These are phyloP conservation scores for Shiraia bambusicola DNA, from an alignment of 2,329 filamentous ascomycete species.

Conservation along the genomic window DNA sequence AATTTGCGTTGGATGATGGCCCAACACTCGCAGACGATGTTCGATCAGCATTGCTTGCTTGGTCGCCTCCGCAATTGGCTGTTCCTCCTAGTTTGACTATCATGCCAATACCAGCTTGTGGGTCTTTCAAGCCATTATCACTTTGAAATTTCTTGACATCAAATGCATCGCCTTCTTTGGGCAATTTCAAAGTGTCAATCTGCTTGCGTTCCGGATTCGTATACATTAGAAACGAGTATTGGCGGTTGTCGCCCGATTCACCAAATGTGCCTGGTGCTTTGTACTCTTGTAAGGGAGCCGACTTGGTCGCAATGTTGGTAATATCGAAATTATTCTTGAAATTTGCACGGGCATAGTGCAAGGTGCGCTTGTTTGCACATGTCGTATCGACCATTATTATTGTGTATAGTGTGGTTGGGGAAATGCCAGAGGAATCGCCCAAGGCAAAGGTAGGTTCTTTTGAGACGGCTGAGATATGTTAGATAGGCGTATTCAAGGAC, in stretches of 20 bases:
- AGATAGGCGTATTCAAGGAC: neutral
- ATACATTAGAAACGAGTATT: constrained; percentile 40
- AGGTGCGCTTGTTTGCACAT: constrained; percentile 23
- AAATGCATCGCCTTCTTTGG: constrained; percentile 27
- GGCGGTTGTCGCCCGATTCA: constrained; percentile 33
- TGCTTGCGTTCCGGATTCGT: constrained; percentile 25
- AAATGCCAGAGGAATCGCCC: constrained; percentile 37
- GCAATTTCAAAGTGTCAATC: constrained; percentile 26
- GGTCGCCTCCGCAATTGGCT: constrained; percentile 17
- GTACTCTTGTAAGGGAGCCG: constrained; percentile 26
- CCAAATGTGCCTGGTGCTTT: constrained; percentile 33
- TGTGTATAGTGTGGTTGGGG: constrained; percentile 27
- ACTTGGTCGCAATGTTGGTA: constrained; percentile 26
- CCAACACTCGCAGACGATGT: no score
- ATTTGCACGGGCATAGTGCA: constrained; percentile 38
- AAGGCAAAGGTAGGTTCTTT: constrained; percentile 36
- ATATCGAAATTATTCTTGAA: constrained; percentile 33
- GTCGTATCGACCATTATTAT: constrained; percentile 40
- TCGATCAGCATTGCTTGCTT: constrained; percentile 1
- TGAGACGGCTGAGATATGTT: constrained; percentile 23
- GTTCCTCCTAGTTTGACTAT: constrained; percentile 35
- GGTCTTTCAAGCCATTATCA: constrained; percentile 31
- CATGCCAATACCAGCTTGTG: constrained; percentile 37
- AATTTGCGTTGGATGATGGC: no score
- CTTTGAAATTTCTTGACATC: constrained; percentile 32